Evolutionary conservation across 2,329 filamentous ascomycete genomes (phyloP), one percentile per base, ranked within the genome.

Genomic region (Cytospora mali): DNA sequence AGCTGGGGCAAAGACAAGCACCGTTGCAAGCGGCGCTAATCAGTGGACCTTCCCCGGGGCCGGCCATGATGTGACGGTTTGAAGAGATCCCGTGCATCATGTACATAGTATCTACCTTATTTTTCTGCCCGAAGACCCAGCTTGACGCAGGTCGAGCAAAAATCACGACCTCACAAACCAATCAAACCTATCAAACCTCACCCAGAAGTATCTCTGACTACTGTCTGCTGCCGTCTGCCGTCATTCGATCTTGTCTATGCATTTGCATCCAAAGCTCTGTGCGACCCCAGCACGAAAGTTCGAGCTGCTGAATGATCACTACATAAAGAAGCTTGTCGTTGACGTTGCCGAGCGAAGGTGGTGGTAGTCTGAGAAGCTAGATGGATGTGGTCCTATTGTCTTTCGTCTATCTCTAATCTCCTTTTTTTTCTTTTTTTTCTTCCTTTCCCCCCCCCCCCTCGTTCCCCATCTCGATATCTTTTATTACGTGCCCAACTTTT

Each of bases 341-440:
- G 29, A 48, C 46, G 53, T 28, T 52, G 39, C 29, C 35, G 49
- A 54, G 18, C 31, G 61, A 58, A 54, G 25, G 61, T 54, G 61
- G 61, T 48, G 61, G 29, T 27, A 55, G 42, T 14, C 28, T 23
- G 51, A n/a, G n/a, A 58, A 58, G 61, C 51, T 53, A 54, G 54
- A 58, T 64, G 58, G 54, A 51, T 50, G 57, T 57, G 46, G 52
- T 58, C 55, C 52, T 62, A 52, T 58, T 56, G 55, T 33, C 60
- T 31, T 54, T 42, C 33, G 33, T 58, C 50, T 48, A 39, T 46
- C 25, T 58, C 48, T 42, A 9, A 21, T 57, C n/a, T 52, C 13
- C 33, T 35, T 16, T 35, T 11, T 35, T 42, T 55, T 23, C 28
- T 33, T 25, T 59, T 27, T 53, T 59, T 13, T 58, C 46, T 58